Evolutionary conservation across 352 stramenopile species (phyloP).

Genomic region (Pythium volutum): DNA sequence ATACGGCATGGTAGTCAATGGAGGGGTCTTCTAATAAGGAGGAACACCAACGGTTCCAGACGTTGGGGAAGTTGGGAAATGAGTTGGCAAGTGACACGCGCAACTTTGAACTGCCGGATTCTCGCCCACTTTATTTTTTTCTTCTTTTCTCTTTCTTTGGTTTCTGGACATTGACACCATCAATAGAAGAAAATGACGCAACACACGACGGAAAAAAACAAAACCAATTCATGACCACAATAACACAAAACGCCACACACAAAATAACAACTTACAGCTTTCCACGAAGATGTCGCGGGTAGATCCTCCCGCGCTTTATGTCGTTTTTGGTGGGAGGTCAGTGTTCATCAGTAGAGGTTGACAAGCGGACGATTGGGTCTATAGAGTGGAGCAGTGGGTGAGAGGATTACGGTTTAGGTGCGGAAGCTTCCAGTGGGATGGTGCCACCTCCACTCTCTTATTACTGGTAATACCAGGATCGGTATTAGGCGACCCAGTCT

Average conservation of each 20-base stretch:
- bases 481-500: too few species aligned
- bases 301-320: neutral
- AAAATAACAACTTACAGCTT: neutral
- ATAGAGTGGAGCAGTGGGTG: neutral
- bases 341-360: neutral
- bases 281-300: conserved; percentile 5
- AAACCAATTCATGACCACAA: neutral
- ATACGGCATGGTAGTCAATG: conserved; percentile 50
- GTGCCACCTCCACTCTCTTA: too few species aligned
- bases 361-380: conserved; percentile 9
- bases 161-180: neutral
- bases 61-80: conserved; percentile 8
- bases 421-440: neutral
- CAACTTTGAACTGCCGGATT: neutral
- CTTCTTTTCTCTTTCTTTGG: neutral
- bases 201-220: too few species aligned
- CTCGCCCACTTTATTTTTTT: neutral
- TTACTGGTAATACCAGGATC: too few species aligned
- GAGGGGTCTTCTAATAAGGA: conserved; percentile 13
- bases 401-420: neutral
- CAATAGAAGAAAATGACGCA: neutral
- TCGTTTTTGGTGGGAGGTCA: conserved; percentile 11
- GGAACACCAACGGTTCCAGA: neutral
- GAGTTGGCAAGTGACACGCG: neutral
- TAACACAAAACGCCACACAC: neutral